Conservation (phyloP, 805 yeast genomes). For the Saturnispora quitensis region DNA sequence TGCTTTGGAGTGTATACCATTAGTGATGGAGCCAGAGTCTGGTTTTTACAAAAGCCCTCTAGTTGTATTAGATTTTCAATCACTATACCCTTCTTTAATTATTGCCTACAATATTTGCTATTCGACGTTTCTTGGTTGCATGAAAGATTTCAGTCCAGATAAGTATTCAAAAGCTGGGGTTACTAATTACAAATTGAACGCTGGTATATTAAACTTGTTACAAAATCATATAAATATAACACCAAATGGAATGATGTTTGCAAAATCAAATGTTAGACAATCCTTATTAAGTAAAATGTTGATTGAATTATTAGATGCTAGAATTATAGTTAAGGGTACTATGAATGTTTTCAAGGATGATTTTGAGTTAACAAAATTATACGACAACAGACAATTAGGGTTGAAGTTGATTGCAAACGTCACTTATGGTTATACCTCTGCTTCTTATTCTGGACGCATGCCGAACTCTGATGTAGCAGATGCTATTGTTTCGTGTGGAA, state of each 20-base stretch:
- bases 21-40: constrained; percentile 88
- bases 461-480: constrained; percentile 95
- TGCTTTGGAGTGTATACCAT: constrained; percentile 78
- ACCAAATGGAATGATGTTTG: constrained; percentile 83
- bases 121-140: constrained; percentile 58
- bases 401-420: constrained; percentile 88
- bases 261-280: constrained; percentile 52
- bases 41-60: constrained; percentile 82
- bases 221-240: constrained; percentile 53
- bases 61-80: constrained; percentile 86
- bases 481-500: constrained; percentile 82
- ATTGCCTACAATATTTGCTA: constrained; percentile 88
- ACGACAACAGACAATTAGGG: constrained; percentile 76
- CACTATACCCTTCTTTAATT: constrained; percentile 85
- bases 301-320: constrained; percentile 67
- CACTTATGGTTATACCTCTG: constrained; percentile 92
- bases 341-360: constrained; percentile 48
- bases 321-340: constrained; percentile 70
- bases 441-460: constrained; percentile 94
- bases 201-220: constrained; percentile 47
- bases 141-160: constrained; percentile 41
- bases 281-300: constrained; percentile 79
- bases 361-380: constrained; percentile 41
- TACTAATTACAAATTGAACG: constrained; percentile 38
- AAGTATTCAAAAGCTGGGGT: constrained; percentile 46